Evolutionary conservation across 805 yeast species (phyloP).

Genomic region (Babjeviella inositovora): DNA sequence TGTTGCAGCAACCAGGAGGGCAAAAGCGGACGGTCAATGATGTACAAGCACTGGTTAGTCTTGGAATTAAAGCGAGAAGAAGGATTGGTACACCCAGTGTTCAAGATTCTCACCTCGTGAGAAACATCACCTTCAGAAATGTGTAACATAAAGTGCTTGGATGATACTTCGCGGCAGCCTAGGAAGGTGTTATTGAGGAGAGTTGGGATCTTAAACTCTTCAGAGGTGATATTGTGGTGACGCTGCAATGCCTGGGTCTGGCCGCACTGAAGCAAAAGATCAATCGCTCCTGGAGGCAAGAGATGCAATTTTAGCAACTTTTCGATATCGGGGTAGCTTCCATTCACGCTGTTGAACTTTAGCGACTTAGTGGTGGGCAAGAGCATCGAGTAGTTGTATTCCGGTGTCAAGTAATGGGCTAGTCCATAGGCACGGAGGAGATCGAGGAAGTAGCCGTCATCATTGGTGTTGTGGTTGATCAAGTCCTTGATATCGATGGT

Average conservation of each 20-base stretch:
- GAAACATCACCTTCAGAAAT: constrained; percentile 28
- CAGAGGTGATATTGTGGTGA: constrained; percentile 20
- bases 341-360: constrained; percentile 28
- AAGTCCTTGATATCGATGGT: constrained; percentile 38
- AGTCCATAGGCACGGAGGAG: constrained; percentile 28
- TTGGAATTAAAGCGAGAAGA: constrained; percentile 9
- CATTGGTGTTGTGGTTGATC: constrained; percentile 30
- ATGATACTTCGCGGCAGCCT: constrained; percentile 21
- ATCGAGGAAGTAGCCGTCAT: constrained; percentile 24
- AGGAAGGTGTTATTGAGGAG: constrained; percentile 25
- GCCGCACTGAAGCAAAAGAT: not conserved
- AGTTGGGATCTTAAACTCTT: constrained; percentile 22
- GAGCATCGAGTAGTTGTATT: constrained; percentile 39
- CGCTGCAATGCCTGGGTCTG: constrained; percentile 1
- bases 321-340: constrained; percentile 22
- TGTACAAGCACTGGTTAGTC: constrained; percentile 34
- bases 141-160: constrained; percentile 18
- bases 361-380: constrained; percentile 55
- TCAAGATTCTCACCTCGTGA: constrained; percentile 40
- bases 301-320: constrained; percentile 55
- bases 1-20: constrained; percentile 38
- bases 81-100: constrained; percentile 38
- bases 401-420: constrained; percentile 18
- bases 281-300: constrained; percentile 33
- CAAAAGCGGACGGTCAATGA: constrained; percentile 54